Evolutionary conservation across 805 yeast species (phyloP).

Genomic region (Wickerhamiella nectarea): DNA sequence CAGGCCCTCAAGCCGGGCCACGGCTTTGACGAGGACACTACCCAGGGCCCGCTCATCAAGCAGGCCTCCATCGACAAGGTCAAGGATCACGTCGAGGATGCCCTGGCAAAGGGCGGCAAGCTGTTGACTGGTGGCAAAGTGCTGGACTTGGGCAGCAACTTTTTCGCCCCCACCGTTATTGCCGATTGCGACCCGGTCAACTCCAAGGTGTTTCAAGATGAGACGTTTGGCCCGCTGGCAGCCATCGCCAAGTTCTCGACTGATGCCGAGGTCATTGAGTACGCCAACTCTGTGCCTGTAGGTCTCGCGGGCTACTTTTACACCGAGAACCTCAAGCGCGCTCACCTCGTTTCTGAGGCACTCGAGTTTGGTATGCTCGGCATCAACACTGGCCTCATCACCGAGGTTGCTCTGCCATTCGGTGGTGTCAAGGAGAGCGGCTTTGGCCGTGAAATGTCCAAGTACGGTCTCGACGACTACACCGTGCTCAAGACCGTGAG

Average conservation of each 20-base stretch:
- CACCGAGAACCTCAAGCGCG: slow-evolving; percentile 40
- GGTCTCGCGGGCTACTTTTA: slow-evolving; percentile 72
- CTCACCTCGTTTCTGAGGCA: slow-evolving; percentile 50
- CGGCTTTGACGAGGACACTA: slow-evolving; percentile 42
- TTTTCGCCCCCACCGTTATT: slow-evolving; percentile 56
- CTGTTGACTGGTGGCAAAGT: slow-evolving; percentile 47
- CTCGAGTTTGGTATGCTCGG: slow-evolving; percentile 75
- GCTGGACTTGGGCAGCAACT: slow-evolving; percentile 46
- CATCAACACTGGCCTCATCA: slow-evolving; percentile 58
- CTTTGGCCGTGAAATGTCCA: slow-evolving; percentile 69
- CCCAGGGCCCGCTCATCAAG: slow-evolving; percentile 69
- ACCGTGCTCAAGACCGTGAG: slow-evolving; percentile 51
- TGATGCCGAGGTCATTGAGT: slow-evolving; percentile 47
- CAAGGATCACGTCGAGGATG: slow-evolving; percentile 48
- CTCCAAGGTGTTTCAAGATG: slow-evolving; percentile 51
- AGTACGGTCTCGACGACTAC: slow-evolving; percentile 65
- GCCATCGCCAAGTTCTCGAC: slow-evolving; percentile 50
- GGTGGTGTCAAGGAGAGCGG: slow-evolving; percentile 75
- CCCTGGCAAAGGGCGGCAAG: slow-evolving; percentile 50
- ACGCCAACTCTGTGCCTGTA: slow-evolving; percentile 54
- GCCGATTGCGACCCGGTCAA: slow-evolving; percentile 39
- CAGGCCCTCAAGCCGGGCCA: slow-evolving; percentile 41
- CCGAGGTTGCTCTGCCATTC: slow-evolving; percentile 37
- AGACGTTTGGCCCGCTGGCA: slow-evolving; percentile 72
- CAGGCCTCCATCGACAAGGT: slow-evolving; percentile 50